A percentile compares a stretch with the other conserved stretches of the same genome.
These are phyloP conservation scores for Ogataea pilisensis DNA, from an alignment of 805 yeast genomes.

Conservation along the genomic window DNA sequence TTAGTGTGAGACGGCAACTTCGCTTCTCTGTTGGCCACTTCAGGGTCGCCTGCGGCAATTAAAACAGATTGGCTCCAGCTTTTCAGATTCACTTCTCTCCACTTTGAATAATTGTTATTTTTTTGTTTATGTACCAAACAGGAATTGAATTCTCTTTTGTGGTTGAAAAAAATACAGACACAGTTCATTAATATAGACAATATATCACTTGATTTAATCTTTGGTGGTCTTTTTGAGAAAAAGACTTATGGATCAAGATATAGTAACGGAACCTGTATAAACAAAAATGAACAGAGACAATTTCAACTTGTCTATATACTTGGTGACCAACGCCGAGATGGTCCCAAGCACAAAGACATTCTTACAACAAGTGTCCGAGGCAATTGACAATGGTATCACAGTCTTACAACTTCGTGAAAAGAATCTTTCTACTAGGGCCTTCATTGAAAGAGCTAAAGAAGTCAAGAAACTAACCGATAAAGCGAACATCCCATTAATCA, in stretches of 20 bases:
- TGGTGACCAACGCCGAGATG: slow-evolving; percentile 79
- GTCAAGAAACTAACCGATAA: slow-evolving; percentile 59
- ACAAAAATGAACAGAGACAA: slow-evolving; percentile 10
- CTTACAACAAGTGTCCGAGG: slow-evolving; percentile 55
- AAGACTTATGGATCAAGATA: too few species aligned
- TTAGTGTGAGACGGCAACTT: too few species aligned
- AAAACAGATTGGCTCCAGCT: too few species aligned
- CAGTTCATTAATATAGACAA: background rate
- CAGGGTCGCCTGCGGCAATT: too few species aligned
- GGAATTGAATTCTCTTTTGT: background rate
- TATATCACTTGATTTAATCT: too few species aligned
- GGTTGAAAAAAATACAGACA: background rate
- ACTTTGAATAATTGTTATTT: too few species aligned
- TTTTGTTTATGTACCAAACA: background rate
- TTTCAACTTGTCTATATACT: slow-evolving; percentile 58
- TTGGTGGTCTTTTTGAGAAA: too few species aligned
- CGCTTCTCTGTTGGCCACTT: too few species aligned
- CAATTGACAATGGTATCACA: slow-evolving; percentile 72
- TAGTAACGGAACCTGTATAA: too few species aligned
- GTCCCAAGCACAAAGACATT: slow-evolving; percentile 57
- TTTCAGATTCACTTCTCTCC: too few species aligned
- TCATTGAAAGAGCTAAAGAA: slow-evolving; percentile 54
- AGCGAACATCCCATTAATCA: slow-evolving; percentile 68
- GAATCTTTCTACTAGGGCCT: slow-evolving; percentile 59
- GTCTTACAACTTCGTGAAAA: slow-evolving; percentile 84